Conservation (phyloP, 139 green algal species). For the Tetradesmus obliquus region DNA sequence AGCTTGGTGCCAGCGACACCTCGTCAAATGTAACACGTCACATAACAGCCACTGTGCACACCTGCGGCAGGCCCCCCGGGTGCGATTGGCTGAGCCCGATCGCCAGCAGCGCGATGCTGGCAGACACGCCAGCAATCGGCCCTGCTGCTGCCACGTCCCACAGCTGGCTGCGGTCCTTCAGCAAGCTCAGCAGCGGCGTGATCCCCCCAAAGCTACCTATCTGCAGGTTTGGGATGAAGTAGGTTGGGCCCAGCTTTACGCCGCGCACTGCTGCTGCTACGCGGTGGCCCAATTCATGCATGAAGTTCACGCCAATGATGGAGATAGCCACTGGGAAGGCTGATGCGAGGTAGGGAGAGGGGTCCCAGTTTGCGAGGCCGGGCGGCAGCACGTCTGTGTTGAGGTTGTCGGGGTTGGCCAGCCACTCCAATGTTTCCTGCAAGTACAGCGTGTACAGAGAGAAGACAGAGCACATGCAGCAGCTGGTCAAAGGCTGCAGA, state of each 20-base stretch:
- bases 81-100: constrained; percentile 53
- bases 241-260: constrained; percentile 87
- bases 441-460: not conserved
- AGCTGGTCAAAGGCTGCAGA: not conserved
- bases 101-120: constrained; percentile 70
- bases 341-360: constrained; percentile 78
- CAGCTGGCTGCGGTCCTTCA: constrained; percentile 64
- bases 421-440: constrained; percentile 84
- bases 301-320: constrained; percentile 72
- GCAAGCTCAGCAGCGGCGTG: constrained; percentile 85
- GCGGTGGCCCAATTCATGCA: constrained; percentile 86
- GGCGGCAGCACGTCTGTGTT: constrained; percentile 72
- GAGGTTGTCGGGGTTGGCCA: constrained; percentile 79
- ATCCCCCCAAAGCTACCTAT: constrained; percentile 91
- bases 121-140: constrained; percentile 65
- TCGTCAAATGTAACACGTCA: not conserved
- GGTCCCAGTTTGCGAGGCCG: constrained; percentile 80
- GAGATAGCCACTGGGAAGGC: constrained; percentile 70
- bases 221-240: constrained; percentile 90
- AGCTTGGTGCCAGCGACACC: too few species aligned
- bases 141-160: constrained; percentile 89
- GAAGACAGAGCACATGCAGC: not conserved
- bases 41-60: not conserved
- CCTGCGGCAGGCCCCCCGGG: constrained; percentile 26
- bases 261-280: constrained; percentile 45